phyloP scores from a whole-genome alignment of 1,139 yeast species.

The Hyphopichia buzzinii region DNA sequence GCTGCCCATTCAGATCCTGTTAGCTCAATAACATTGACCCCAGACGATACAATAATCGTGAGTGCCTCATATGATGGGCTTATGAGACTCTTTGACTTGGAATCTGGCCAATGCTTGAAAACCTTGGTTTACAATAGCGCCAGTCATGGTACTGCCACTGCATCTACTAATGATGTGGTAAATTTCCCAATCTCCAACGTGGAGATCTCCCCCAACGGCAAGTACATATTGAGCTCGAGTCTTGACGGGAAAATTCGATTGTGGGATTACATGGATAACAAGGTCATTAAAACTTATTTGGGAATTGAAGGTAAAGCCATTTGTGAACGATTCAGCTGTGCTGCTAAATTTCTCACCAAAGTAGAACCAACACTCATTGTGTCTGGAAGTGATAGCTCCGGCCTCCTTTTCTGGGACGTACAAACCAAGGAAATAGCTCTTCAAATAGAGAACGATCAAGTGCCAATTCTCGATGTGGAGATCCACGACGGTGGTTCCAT shows the following conservation, averaged over 20 bases:
- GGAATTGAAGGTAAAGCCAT: constrained; percentile 34
- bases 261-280: constrained; percentile 81
- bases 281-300: constrained; percentile 71
- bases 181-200: constrained; percentile 73
- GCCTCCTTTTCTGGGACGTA: constrained; percentile 70
- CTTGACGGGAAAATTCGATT: constrained; percentile 75
- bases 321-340: constrained; percentile 48
- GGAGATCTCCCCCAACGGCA: constrained; percentile 77
- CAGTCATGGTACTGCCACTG: constrained; percentile 57
- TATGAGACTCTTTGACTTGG: constrained; percentile 83
- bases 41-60: constrained; percentile 79
- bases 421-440: constrained; percentile 58
- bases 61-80: constrained; percentile 92
- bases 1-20: constrained; percentile 96
- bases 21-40: constrained; percentile 65
- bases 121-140: constrained; percentile 75
- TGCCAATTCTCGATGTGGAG: constrained; percentile 52
- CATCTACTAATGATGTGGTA: constrained; percentile 49
- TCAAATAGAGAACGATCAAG: constrained; percentile 20
- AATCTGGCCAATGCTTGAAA: constrained; percentile 86
- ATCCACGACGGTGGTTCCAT: constrained; percentile 30
- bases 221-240: constrained; percentile 73
- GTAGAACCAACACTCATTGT: constrained; percentile 43
- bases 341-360: constrained; percentile 44
- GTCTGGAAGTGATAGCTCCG: constrained; percentile 67